These are phyloP conservation scores for Cucurbita moschata DNA, from an alignment of 306 rosid species.

Conservation along the genomic window DNA sequence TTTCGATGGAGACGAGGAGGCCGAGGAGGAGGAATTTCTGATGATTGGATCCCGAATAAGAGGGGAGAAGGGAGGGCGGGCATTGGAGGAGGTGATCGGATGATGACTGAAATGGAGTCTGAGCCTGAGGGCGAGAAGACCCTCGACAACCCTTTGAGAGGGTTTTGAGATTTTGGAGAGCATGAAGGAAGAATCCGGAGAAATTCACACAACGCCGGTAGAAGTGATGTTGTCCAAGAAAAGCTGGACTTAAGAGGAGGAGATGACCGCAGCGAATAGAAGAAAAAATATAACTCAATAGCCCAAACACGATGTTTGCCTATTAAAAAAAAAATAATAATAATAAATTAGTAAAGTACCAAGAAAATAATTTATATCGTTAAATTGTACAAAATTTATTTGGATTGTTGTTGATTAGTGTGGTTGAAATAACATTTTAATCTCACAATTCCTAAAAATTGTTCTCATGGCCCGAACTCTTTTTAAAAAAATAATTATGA, in stretches of 20 bases:
- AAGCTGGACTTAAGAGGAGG: neutral
- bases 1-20: neutral
- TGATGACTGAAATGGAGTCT: conserved; percentile 22
- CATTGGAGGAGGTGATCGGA: conserved; percentile 4
- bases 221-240: neutral
- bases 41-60: conserved; percentile 5
- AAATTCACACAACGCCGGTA: neutral
- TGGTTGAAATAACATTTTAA: too few relatives aligned
- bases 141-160: conserved; percentile 33
- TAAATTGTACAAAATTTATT: too few relatives aligned
- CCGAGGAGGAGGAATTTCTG: conserved; percentile 3
- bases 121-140: conserved; percentile 15
- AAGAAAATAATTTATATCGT: too few relatives aligned
- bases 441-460: too few relatives aligned
- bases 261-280: neutral
- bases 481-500: too few relatives aligned
- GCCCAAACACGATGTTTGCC: too few relatives aligned
- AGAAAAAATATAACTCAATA: neutral
- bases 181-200: neutral
- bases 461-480: too few relatives aligned
- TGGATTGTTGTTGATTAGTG: neutral
- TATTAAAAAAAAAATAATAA: too few relatives aligned
- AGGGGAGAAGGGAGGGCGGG: conserved; percentile 4
- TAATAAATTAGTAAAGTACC: too few relatives aligned
- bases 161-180: conserved; percentile 20